Evolutionary conservation across 768 basidiomycete genomes (phyloP).

Genomic region (Rhizopogon vinicolor): DNA sequence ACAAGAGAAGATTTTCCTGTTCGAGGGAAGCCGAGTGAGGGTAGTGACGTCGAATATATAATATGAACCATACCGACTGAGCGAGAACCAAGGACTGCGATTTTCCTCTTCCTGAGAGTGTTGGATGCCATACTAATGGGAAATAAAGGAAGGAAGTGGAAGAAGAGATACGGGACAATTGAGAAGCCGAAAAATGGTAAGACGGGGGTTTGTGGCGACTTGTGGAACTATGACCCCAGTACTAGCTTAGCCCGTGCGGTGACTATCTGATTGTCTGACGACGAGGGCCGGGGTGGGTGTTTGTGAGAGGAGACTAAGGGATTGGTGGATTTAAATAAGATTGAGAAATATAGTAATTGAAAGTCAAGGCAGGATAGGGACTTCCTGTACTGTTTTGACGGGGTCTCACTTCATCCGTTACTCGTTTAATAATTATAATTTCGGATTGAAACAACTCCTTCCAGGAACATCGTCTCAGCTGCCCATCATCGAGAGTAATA

Average conservation of each 20-base stretch:
- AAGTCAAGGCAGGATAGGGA: neutral
- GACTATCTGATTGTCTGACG: too few species aligned
- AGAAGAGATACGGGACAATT: conserved; percentile 11
- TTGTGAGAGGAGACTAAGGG: neutral
- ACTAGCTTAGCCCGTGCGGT: neutral
- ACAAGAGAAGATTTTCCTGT: conserved; percentile 93
- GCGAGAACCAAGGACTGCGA: conserved; percentile 82
- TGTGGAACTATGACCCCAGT: conserved; percentile 13
- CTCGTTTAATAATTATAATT: conserved; percentile 7
- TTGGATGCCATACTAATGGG: conserved; percentile 24
- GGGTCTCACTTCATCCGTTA: conserved; percentile 17
- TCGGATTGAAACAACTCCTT: conserved; percentile 7
- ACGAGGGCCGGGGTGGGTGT: too few species aligned
- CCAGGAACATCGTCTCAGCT: conserved; percentile 16
- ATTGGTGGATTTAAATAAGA: conserved; percentile 1
- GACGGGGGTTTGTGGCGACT: conserved; percentile 13
- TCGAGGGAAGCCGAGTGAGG: conserved; percentile 11
- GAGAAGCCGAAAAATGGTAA: conserved; percentile 15
- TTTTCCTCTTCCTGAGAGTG: conserved; percentile 76
- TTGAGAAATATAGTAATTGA: conserved; percentile 16
- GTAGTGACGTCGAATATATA: conserved; percentile 10
- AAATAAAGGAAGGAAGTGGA: conserved; percentile 7
- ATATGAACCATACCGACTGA: conserved; percentile 66
- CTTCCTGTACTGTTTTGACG: conserved; percentile 10
- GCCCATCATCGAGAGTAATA: conserved; percentile 19